Evolutionary conservation across 768 basidiomycete genomes (phyloP).

Genomic region (Hygrophoropsis aurantiaca): DNA sequence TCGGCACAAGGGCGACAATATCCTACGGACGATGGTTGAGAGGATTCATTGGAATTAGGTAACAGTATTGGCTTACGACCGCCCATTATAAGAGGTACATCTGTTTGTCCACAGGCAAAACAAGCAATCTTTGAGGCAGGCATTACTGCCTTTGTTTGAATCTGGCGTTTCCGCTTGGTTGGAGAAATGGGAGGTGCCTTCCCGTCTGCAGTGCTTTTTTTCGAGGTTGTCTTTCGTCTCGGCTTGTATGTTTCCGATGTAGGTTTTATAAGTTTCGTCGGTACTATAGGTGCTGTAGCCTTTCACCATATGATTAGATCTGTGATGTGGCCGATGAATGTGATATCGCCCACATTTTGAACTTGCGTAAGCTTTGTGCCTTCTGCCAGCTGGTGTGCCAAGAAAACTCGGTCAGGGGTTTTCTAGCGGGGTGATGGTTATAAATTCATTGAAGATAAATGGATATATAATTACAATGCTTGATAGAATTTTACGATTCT

Average conservation of each 20-base stretch:
- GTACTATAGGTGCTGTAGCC: conserved; percentile 48
- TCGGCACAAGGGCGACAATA: conserved; percentile 71
- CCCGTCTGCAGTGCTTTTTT: conserved; percentile 26
- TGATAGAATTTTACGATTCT: conserved; percentile 45
- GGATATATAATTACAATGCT: conserved; percentile 39
- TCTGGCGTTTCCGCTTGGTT: conserved; percentile 42
- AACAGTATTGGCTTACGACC: conserved; percentile 52
- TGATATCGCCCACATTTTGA: conserved; percentile 45
- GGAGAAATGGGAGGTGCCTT: conserved; percentile 14
- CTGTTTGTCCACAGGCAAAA: conserved; percentile 58
- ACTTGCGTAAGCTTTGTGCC: conserved; percentile 59
- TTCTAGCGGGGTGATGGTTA: conserved; percentile 30
- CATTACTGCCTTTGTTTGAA: conserved; percentile 30
- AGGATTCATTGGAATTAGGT: not conserved
- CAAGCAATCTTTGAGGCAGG: conserved; percentile 53
- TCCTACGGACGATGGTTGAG: conserved; percentile 35
- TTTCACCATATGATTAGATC: conserved; percentile 7
- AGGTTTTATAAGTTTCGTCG: conserved; percentile 61
- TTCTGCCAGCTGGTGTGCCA: conserved; percentile 57
- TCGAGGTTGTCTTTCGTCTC: conserved; percentile 34
- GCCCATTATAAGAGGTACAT: conserved; percentile 75
- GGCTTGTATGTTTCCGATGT: conserved; percentile 36
- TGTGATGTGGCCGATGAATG: no score
- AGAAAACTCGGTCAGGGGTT: conserved; percentile 45
- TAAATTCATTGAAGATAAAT: not conserved